Percentiles rank a stretch among this genome's conserved stretches.
phyloP scores from a whole-genome alignment of 2,329 filamentous ascomycete species.

The Ascochyta fabae region DNA sequence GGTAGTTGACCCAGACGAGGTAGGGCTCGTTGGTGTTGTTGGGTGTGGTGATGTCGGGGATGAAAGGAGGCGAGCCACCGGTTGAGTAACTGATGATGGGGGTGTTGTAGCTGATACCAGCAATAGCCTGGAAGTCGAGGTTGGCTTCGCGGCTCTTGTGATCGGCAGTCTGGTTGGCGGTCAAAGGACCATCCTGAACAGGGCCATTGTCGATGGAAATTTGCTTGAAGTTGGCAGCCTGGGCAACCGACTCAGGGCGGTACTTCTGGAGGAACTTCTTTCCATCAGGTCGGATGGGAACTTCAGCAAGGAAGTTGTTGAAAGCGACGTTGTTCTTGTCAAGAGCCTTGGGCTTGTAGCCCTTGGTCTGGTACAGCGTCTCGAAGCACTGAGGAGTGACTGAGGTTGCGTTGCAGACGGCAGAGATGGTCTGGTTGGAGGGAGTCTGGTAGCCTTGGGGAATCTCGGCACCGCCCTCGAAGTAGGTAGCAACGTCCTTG shows the following conservation, averaged over 20 bases:
- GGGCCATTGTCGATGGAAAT: slow-evolving; percentile 63
- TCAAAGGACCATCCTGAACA: slow-evolving; percentile 53
- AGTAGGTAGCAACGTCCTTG: slow-evolving; percentile 32
- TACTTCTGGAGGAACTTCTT: slow-evolving; percentile 62
- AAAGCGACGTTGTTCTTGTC: slow-evolving; percentile 56
- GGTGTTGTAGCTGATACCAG: slow-evolving; percentile 62
- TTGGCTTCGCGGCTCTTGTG: slow-evolving; percentile 63
- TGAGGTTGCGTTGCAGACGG: slow-evolving; percentile 58
- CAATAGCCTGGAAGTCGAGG: slow-evolving; percentile 67
- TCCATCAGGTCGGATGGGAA: slow-evolving; percentile 63
- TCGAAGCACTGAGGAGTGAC: slow-evolving; percentile 62
- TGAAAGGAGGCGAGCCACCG: slow-evolving; percentile 62
- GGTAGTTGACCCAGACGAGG: slow-evolving; percentile 65
- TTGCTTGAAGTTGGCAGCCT: slow-evolving; percentile 63
- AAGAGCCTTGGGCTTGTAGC: slow-evolving; percentile 56
- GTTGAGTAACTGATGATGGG: slow-evolving; percentile 66
- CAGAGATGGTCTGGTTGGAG: slow-evolving; percentile 41
- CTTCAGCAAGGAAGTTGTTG: slow-evolving; percentile 58
- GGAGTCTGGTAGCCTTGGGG: slow-evolving; percentile 37
- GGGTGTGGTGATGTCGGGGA: slow-evolving; percentile 55
- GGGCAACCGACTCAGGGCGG: slow-evolving; percentile 57
- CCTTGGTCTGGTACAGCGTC: slow-evolving; percentile 61
- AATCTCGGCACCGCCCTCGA: slow-evolving; percentile 30
- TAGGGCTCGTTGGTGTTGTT: slow-evolving; percentile 72
- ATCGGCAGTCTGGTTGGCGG: slow-evolving; percentile 34